Evolutionary conservation across 2,329 filamentous ascomycete genomes (phyloP), one percentile per base, ranked within the genome.

Genomic region (Cordyceps militaris): DNA sequence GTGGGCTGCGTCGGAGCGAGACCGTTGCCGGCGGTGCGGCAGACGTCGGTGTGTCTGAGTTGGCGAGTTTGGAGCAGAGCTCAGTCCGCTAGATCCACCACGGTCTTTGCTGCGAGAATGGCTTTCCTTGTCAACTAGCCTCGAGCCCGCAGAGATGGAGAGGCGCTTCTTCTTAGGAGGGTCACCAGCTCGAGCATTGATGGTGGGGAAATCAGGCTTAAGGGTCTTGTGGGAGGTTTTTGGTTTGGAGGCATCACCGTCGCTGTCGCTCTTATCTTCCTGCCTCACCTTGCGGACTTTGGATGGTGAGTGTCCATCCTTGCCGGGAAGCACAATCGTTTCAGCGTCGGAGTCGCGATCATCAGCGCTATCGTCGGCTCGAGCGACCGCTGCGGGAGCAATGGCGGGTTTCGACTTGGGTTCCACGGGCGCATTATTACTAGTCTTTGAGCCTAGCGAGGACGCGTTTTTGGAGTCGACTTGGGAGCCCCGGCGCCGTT

Each of bases 261-360:
- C 82, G 57, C 78, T 76, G 58, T 84, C 83, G 64, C 79, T 82
- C 65, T 76, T 80, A 66, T 85, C 82, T 67, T 87, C 85, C 62
- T 86, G 82, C 67, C 85, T 86, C 48, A 82, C 75, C 70, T 86
- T 86, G 59, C 82, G 79, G 59, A 76, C 75, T 69, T 86, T 86
- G 59, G 82, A 81, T 0, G 83, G 83, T 24, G 83, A 86, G 65
- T 83, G 75, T 40, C 82, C 82, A 67, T 86, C 81, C 66, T 86
- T 87, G 28, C 82, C 83, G 11, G 83, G 79, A 34, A 88, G 70
- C 36, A 89, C 85, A 61, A 88, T 86, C 14, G 86, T 89, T 72
- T 89, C 86, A 50, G 86, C 85, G 66, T 89, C 86, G 1, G 86
- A 89, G 64, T 86, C 84, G 66, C 79, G 83, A 59, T 85, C 84